Evolutionary conservation across 805 yeast species (phyloP).

Genomic region (Nakazawaea pomicola): DNA sequence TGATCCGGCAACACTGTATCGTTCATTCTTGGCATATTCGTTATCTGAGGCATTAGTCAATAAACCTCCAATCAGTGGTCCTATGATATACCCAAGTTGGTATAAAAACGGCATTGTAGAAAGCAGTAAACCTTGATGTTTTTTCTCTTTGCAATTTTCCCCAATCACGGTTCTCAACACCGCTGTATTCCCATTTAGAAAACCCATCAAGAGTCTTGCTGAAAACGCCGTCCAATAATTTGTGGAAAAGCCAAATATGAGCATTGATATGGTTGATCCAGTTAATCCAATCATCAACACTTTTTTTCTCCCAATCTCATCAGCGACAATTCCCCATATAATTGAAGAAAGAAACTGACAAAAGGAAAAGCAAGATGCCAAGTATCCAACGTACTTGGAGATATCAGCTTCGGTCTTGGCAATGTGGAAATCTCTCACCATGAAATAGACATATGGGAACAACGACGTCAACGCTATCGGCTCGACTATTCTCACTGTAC

Average conservation of each 20-base stretch:
- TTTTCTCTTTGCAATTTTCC: constrained; percentile 48
- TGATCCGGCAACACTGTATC: neutral
- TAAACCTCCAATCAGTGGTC: constrained; percentile 45
- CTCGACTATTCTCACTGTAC: constrained; percentile 48
- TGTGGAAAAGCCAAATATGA: constrained; percentile 49
- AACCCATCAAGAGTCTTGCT: constrained; percentile 50
- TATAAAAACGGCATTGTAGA: constrained; percentile 57
- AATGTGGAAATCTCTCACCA: constrained; percentile 52
- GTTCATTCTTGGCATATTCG: neutral
- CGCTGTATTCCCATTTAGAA: constrained; percentile 57
- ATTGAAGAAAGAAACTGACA: constrained; percentile 52
- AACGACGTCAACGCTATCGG: constrained; percentile 59
- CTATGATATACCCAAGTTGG: constrained; percentile 54
- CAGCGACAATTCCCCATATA: constrained; percentile 54
- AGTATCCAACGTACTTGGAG: constrained; percentile 54
- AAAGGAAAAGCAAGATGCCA: constrained; percentile 55
- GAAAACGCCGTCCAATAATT: constrained; percentile 47
- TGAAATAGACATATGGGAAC: constrained; percentile 58
- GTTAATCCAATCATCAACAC: constrained; percentile 44
- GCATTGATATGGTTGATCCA: constrained; percentile 43
- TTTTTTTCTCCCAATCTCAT: constrained; percentile 50
- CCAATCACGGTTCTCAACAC: constrained; percentile 58
- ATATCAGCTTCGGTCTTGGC: constrained; percentile 47
- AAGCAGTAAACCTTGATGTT: constrained; percentile 59
- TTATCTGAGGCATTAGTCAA: constrained; percentile 7